Base-by-base conservation (phyloP, 2,329 filamentous ascomycete species). In the Zymoseptoria tritici region DNA sequence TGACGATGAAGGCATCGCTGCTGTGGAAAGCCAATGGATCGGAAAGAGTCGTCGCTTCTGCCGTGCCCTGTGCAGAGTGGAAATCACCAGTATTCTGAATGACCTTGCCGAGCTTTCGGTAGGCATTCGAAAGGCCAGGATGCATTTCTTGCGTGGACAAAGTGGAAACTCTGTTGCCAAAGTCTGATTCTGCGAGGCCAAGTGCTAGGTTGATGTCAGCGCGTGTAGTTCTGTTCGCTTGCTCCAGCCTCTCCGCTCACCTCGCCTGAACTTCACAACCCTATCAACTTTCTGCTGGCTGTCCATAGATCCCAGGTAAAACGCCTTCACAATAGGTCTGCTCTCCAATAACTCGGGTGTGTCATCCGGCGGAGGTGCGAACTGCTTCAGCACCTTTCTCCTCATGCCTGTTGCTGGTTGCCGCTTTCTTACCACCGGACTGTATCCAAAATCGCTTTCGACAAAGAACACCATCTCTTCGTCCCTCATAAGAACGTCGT, bases 381-480 rank as follows among this genome's bases (percentile, higher is more conserved):
- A 99, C 75, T 99, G 94, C 81, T 99, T 99, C 73, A 99, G 81
- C 62, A 97, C 88, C 79, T 97, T 97, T 72, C 94, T 85, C 64
- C 94, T 86, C 67, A 99, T 91, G 51, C 94, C 94, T 1, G 94
- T 99, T 8, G 94, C 94, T 21, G 94, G 94, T 75, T 99, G 94
- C 80, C 95, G 96, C 82, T 91, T 91, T 74, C 93, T 88, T 53
- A 97, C 87, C 71, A 97, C 89, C 1, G 94, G 94, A 70, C 91
- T 97, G 76, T 99, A 99, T 49, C 94, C 94, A 74, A 97, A 97
- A 74, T 99, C 94, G 72, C 91, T 96, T 77, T 99, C 94, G n/a
- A 99, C 91, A 70, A 99, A 99, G 61, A 97, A 86, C 4, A 97
- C 85, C 85, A 97, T 93, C 77, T 99, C 94, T 63, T 97, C 93